Percentiles rank a stretch among this genome's conserved stretches.
Evolutionary conservation across 169 alveolate genomes (phyloP).

Genomic region (Cryptosporidium sp.): DNA sequence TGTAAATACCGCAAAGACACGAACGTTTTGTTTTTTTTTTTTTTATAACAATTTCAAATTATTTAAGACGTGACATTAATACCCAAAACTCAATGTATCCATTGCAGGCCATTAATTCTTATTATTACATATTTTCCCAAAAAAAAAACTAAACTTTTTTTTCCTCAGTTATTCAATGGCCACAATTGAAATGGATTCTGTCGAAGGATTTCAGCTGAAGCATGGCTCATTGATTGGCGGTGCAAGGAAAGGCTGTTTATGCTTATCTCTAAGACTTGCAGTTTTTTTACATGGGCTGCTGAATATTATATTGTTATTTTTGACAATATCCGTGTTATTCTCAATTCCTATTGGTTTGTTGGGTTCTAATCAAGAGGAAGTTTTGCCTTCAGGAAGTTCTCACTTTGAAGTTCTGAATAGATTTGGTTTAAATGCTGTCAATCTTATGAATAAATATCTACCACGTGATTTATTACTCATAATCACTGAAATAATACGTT

Average conservation of each 20-base stretch:
- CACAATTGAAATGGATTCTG: slow-evolving; percentile 52
- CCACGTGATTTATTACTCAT: background rate
- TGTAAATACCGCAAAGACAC: slow-evolving; percentile 51
- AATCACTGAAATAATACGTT: background rate
- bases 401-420: background rate
- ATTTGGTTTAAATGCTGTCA: background rate
- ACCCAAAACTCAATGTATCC: slow-evolving; percentile 13
- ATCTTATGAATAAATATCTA: background rate
- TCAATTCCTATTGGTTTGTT: slow-evolving; percentile 7
- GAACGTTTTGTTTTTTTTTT: slow-evolving; percentile 11
- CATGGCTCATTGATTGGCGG: slow-evolving; percentile 76
- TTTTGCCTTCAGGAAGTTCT: background rate
- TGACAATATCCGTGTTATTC: background rate
- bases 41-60: slow-evolving; percentile 6
- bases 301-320: background rate
- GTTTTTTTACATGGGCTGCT: slow-evolving; percentile 30
- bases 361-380: background rate
- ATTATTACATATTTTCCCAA: background rate
- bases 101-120: background rate
- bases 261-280: slow-evolving; percentile 59
- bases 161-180: slow-evolving; percentile 9
- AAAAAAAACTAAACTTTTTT: background rate
- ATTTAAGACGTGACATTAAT: slow-evolving; percentile 64
- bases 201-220: slow-evolving; percentile 64
- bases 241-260: slow-evolving; percentile 69